Conservation (phyloP, 495 filamentous ascomycete species). For the Talaromyces wortmannii region DNA sequence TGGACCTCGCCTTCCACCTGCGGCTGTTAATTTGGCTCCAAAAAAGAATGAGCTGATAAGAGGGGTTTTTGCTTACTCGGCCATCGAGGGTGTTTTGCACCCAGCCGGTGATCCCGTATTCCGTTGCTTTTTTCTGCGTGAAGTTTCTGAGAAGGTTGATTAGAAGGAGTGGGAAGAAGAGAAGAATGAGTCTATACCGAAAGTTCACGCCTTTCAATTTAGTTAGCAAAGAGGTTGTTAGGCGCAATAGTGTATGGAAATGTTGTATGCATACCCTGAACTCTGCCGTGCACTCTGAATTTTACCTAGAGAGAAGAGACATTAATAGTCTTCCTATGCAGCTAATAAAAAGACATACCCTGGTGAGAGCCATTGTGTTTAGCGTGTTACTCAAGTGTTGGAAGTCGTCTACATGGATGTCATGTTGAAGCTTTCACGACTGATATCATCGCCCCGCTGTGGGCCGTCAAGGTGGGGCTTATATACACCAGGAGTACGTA, state of each 20-base stretch:
- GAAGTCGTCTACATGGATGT: too few relatives aligned
- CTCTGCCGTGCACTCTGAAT: constrained; percentile 44
- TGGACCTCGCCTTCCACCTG: constrained; percentile 92
- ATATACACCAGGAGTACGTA: too few relatives aligned
- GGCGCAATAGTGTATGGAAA: background rate
- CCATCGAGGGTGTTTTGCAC: constrained; percentile 70
- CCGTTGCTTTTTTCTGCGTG: constrained; percentile 59
- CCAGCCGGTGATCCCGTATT: constrained; percentile 66
- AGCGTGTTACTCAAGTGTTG: too few relatives aligned
- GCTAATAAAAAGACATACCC: background rate
- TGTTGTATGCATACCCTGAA: constrained; percentile 34
- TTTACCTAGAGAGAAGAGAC: constrained; percentile 27
- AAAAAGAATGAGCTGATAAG: too few relatives aligned
- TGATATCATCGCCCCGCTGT: too few relatives aligned
- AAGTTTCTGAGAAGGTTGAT: constrained; percentile 48
- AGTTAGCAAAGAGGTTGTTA: too few relatives aligned
- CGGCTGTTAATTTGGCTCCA: background rate
- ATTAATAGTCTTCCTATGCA: background rate
- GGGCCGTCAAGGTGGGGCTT: too few relatives aligned
- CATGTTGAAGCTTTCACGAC: too few relatives aligned
- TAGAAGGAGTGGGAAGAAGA: constrained; percentile 2
- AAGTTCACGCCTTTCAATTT: too few relatives aligned
- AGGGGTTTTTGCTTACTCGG: constrained; percentile 39
- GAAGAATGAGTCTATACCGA: constrained; percentile 39
- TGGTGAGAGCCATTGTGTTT: background rate